These are phyloP conservation scores for Posidonia oceanica DNA, from an alignment of 116 monocot genomes.

Conservation along the genomic window DNA sequence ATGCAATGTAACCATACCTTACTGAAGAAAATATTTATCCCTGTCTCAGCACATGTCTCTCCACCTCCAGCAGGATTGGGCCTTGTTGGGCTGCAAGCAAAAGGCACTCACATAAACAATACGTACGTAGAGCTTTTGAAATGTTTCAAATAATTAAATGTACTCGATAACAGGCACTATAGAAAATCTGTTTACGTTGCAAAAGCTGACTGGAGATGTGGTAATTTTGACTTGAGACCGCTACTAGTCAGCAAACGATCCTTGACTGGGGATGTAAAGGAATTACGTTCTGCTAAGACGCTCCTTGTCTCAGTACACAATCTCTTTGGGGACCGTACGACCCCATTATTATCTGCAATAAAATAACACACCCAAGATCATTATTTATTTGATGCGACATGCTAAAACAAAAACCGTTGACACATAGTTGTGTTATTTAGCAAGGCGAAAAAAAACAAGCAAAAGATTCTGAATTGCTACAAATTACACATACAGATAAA, in stretches of 20 bases:
- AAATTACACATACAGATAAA: too few species aligned
- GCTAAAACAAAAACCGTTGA: background rate
- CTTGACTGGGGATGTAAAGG: constrained; percentile 61
- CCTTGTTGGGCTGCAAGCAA: constrained; percentile 56
- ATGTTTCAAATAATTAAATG: background rate
- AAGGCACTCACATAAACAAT: background rate
- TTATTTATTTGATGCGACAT: background rate
- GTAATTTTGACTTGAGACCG: constrained; percentile 55
- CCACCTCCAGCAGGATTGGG: constrained; percentile 64
- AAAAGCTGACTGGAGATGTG: constrained; percentile 83
- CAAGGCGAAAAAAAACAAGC: background rate
- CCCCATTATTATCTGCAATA: constrained; percentile 49
- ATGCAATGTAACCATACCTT: constrained; percentile 35
- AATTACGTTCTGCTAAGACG: constrained; percentile 46
- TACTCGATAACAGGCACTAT: background rate
- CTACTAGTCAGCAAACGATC: constrained; percentile 33
- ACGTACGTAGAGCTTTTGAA: background rate
- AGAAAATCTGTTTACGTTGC: constrained; percentile 45
- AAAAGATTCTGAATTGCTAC: background rate
- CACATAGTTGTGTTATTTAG: background rate
- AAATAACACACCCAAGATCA: background rate
- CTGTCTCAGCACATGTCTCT: constrained; percentile 83
- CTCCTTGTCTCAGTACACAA: constrained; percentile 37
- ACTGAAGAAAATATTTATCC: constrained; percentile 61
- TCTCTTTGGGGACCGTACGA: constrained; percentile 57